phyloP scores from a whole-genome alignment of 495 filamentous ascomycete species.

The Penicillium desertorum region DNA sequence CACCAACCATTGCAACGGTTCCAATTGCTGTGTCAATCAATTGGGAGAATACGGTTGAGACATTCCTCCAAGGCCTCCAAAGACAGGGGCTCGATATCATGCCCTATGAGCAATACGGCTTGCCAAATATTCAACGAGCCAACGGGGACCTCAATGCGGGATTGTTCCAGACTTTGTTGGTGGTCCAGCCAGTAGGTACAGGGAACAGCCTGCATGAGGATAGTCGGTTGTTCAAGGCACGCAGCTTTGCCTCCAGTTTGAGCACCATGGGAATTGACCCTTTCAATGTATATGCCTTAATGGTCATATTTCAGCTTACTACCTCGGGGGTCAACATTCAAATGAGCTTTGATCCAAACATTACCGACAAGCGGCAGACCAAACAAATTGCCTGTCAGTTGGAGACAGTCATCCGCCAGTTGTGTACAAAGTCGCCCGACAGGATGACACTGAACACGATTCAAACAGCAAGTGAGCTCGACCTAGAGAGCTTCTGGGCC shows the following conservation, averaged over 20 bases:
- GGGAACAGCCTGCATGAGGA: not conserved
- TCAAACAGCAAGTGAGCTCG: no score
- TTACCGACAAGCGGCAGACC: not conserved
- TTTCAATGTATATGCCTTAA: not conserved
- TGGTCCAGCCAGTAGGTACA: not conserved
- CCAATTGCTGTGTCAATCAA: no score
- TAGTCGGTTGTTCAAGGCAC: not conserved
- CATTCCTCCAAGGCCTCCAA: not conserved
- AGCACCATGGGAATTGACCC: not conserved
- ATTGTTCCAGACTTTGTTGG: not conserved
- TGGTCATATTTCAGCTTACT: not conserved
- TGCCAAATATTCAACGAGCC: not conserved
- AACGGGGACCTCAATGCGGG: not conserved
- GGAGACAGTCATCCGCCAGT: no score
- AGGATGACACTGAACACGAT: no score
- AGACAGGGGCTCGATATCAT: not conserved
- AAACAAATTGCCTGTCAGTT: not conserved
- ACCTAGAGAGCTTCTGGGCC: no score
- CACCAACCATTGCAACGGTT: not conserved
- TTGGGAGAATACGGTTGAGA: not conserved
- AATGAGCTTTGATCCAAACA: not conserved
- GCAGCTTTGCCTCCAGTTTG: not conserved
- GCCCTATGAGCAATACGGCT: not conserved
- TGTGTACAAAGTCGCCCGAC: no score
- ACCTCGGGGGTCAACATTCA: not conserved